Percentiles rank a stretch among this genome's conserved stretches.
Evolutionary conservation across 2,329 filamentous ascomycete genomes (phyloP).

Genomic region (Aspergillus novoparasiticus): DNA sequence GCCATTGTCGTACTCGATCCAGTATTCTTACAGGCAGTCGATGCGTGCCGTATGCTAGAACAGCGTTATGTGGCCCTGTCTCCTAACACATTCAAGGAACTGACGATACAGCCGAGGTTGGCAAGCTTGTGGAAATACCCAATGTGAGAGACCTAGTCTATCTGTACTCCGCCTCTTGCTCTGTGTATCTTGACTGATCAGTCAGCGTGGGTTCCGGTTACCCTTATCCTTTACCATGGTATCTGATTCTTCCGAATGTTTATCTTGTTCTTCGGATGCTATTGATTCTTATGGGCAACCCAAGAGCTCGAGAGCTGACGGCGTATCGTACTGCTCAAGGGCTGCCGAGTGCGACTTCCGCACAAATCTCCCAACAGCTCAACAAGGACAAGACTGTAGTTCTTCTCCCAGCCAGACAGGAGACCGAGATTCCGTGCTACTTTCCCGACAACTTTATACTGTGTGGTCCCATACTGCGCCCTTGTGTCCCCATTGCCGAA

Average conservation of each 20-base stretch:
- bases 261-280: conserved; percentile 36
- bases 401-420: conserved; percentile 24
- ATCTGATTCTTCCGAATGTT: conserved; percentile 43
- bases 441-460: conserved; percentile 37
- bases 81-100: conserved; percentile 49
- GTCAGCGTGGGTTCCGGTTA: conserved; percentile 44
- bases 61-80: conserved; percentile 41
- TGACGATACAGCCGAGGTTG: conserved; percentile 39
- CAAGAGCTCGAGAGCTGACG: conserved; percentile 23
- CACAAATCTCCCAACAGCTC: not conserved
- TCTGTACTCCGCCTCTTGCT: not conserved
- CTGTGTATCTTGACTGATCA: not conserved
- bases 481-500: conserved; percentile 30
- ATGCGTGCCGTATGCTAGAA: conserved; percentile 40
- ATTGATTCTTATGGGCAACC: conserved; percentile 19
- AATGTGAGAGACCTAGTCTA: conserved; percentile 11
- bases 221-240: conserved; percentile 47
- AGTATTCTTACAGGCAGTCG: conserved; percentile 42
- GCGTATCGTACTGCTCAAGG: conserved; percentile 27
- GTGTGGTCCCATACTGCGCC: conserved; percentile 49
- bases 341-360: conserved; percentile 22
- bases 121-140: conserved; percentile 24
- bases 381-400: conserved; percentile 5
- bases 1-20: conserved; percentile 34
- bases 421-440: conserved; percentile 39